phyloP scores from a whole-genome alignment of 139 green algal species.

The Pseudopediastrum boryanum region DNA sequence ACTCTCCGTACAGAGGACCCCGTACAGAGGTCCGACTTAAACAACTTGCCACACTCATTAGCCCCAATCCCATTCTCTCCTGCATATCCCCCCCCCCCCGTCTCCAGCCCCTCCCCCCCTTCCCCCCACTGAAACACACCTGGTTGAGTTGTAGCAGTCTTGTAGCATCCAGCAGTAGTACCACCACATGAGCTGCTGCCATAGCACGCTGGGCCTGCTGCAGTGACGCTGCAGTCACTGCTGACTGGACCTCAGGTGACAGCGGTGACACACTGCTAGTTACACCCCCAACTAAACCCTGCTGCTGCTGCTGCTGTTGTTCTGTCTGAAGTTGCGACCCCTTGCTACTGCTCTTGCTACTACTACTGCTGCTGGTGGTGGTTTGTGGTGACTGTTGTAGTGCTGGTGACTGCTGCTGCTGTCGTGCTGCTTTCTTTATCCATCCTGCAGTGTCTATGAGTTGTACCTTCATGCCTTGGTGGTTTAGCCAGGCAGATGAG shows the following conservation, averaged over 20 bases:
- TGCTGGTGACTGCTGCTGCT: constrained; percentile 3
- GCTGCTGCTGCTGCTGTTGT: constrained; percentile 13
- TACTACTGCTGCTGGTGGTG: background rate
- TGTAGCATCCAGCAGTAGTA: constrained; percentile 83
- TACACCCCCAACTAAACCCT: too few relatives aligned
- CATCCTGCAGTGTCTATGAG: constrained; percentile 94
- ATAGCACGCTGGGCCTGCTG: constrained; percentile 53
- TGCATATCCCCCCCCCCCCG: too few relatives aligned
- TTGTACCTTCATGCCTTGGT: constrained; percentile 61
- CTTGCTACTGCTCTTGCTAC: background rate
- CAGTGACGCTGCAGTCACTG: constrained; percentile 16
- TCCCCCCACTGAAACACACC: background rate
- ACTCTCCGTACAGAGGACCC: too few relatives aligned
- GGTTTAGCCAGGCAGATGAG: constrained; percentile 33
- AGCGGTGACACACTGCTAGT: background rate
- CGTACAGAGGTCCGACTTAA: too few relatives aligned
- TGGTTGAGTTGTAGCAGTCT: background rate
- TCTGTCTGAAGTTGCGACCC: background rate
- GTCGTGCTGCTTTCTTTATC: constrained; percentile 52
- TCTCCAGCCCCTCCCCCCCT: too few relatives aligned
- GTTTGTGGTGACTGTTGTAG: background rate
- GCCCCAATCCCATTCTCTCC: too few relatives aligned
- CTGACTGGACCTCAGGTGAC: background rate
- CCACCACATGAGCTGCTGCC: constrained; percentile 79
- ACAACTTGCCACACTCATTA: too few relatives aligned